Base-by-base conservation (phyloP, 2,329 filamentous ascomycete species). In the Sarocladiaceae sp. region DNA sequence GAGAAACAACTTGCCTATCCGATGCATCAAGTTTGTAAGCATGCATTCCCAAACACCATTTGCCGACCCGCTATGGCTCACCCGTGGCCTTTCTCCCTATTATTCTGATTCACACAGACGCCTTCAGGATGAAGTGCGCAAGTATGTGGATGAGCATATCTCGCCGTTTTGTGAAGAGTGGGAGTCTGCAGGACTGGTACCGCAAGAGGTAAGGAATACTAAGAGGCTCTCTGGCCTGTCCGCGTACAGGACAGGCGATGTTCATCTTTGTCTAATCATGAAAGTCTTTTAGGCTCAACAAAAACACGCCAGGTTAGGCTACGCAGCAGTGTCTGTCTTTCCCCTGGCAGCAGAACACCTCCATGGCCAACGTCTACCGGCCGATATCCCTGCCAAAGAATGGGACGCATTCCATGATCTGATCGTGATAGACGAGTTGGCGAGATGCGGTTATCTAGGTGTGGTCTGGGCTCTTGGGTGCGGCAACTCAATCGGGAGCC, bases 81-180 rank as follows among this genome's bases (percentile, higher is more conserved):
- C 33, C 21, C 33, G 33, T 18, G 33, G 33, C 7, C 13, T 35
- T 9, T 60, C 58, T 2, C 77, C 80, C 0, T 83, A 83, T 62
- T 85, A 85, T 66, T 81, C 72, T 21, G 67, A 73, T 12, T 74
- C 74, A 2, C 82, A 85, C 55, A 70, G 72, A 24, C 63, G 60
- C n/a, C 67, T 85, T 2, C 76, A 78, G 43, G 66, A 74, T 29
- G 67, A 65, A 4, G 63, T 83, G 0, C 73, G 82, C 31, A 55
- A 67, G 19, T 84, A 83, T 48, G 65, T 84, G 39, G 73, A 84
- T 47, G 66, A 69, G 2, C 62, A 80, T 29, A 67, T 85, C 34
- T 62, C 74, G 2, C 80, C 79, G 0, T 67, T 73, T 50, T 73
- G 74, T 3, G 69, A 80, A 24, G 76, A 83, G 31, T 85, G 82